Conservation (phyloP, 805 yeast species). For the Wickerhamiella alocasiicola region DNA sequence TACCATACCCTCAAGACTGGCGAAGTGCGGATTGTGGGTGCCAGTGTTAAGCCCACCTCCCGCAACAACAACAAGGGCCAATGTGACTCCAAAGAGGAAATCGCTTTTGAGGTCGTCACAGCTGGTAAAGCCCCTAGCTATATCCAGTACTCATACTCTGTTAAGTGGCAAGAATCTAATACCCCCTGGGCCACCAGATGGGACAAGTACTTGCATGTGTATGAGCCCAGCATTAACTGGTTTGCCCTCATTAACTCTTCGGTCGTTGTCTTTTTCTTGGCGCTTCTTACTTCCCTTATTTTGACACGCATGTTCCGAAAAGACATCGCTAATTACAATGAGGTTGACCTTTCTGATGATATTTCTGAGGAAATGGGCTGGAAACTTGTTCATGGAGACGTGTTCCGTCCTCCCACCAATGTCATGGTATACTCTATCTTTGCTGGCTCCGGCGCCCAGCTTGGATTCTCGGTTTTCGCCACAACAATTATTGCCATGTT, state of each 20-base stretch:
- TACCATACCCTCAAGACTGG: constrained; percentile 64
- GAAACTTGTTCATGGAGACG: constrained; percentile 93
- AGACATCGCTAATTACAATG: constrained; percentile 82
- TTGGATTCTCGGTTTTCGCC: constrained; percentile 59
- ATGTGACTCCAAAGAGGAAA: constrained; percentile 21
- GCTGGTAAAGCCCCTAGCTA: constrained; percentile 33
- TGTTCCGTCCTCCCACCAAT: constrained; percentile 70
- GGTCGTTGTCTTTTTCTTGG: constrained; percentile 62
- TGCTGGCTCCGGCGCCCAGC: constrained; percentile 80
- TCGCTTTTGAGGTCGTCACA: constrained; percentile 30
- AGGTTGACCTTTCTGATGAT: constrained; percentile 68
- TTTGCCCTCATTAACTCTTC: constrained; percentile 81
- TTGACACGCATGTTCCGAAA: constrained; percentile 65
- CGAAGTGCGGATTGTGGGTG: constrained; percentile 82
- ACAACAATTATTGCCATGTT: constrained; percentile 74
- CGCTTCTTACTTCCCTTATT: constrained; percentile 66
- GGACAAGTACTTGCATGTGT: constrained; percentile 90
- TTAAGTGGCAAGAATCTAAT: constrained; percentile 51
- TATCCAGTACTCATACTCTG: constrained; percentile 66
- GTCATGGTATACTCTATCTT: constrained; percentile 63
- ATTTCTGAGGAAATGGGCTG: constrained; percentile 91
- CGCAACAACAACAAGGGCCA: constrained; percentile 27
- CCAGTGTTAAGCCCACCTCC: constrained; percentile 61
- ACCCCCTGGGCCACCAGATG: constrained; percentile 97
- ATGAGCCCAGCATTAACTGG: constrained; percentile 93